phyloP scores from a whole-genome alignment of 148 eudicot species.

The Amaranthus cruentus region DNA sequence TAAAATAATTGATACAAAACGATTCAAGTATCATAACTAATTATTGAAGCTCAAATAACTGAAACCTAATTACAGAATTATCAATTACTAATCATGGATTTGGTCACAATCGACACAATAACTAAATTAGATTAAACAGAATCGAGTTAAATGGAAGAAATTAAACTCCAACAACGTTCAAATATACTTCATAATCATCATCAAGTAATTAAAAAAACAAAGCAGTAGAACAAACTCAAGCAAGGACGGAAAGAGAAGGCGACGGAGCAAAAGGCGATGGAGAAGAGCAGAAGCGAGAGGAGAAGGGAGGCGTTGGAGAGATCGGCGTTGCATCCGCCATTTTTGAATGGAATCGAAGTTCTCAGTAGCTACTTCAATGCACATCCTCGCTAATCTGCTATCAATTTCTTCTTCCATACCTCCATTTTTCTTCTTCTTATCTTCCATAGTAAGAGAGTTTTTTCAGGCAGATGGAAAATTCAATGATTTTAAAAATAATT shows the following conservation, averaged over 20 bases:
- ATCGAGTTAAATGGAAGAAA: background rate
- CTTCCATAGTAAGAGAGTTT: background rate
- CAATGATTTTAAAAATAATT: no score
- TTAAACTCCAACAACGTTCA: background rate
- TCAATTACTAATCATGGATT: no score
- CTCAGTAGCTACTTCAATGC: slow-evolving; percentile 59
- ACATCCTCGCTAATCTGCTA: slow-evolving; percentile 39
- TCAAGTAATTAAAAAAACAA: background rate
- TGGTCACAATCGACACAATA: no score
- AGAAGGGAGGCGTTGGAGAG: slow-evolving; percentile 65
- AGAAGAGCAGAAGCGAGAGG: slow-evolving; percentile 64
- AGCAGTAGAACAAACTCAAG: slow-evolving; percentile 50
- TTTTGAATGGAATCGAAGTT: slow-evolving; percentile 51
- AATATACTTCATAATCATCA: background rate
- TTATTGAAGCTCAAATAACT: no score
- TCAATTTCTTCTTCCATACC: slow-evolving; percentile 20
- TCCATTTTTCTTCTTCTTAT: slow-evolving; percentile 24
- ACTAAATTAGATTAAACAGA: background rate
- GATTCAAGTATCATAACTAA: no score
- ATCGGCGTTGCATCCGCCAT: slow-evolving; percentile 89
- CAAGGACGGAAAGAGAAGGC: slow-evolving; percentile 70
- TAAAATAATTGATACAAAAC: no score
- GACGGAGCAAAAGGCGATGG: slow-evolving; percentile 63
- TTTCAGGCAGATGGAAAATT: no score
- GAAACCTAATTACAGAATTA: no score